A percentile compares a stretch with the other conserved stretches of the same genome.
These are phyloP conservation scores for Termitomyces sp. DNA, from an alignment of 768 basidiomycete genomes.

Conservation along the genomic window DNA sequence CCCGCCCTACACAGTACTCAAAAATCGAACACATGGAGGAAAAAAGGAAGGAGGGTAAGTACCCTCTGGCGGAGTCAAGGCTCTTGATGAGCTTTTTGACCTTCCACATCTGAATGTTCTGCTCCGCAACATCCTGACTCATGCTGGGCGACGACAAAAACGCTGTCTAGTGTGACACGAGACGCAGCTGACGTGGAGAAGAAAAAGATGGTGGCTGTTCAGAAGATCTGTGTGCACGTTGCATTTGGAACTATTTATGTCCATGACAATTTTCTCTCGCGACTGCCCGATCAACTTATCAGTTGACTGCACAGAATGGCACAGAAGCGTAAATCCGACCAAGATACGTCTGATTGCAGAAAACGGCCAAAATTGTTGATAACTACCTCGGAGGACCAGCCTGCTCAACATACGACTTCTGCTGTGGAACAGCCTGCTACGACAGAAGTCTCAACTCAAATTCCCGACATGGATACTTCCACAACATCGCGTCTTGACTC, in stretches of 20 bases:
- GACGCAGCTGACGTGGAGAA: conserved; percentile 17
- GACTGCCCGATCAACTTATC: conserved; percentile 9
- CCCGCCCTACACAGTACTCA: conserved; percentile 56
- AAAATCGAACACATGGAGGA: conserved; percentile 18
- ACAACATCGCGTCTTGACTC: conserved; percentile 1
- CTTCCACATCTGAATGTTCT: conserved; percentile 98
- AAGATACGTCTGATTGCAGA: conserved; percentile 11
- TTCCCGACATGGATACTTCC: background rate
- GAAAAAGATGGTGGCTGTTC: conserved; percentile 14
- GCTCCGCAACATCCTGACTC: conserved; percentile 84
- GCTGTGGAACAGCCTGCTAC: background rate
- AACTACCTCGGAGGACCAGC: conserved; percentile 7
- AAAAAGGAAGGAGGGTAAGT: conserved; percentile 11
- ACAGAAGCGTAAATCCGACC: conserved; percentile 36
- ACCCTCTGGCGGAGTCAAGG: conserved; percentile 92
- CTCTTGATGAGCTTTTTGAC: conserved; percentile 99
- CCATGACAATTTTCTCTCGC: conserved; percentile 13
- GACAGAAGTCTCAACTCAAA: background rate
- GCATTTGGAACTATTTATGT: conserved; percentile 18
- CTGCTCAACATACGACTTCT: conserved; percentile 10
- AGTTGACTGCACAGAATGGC: conserved; percentile 4
- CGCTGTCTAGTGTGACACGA: conserved; percentile 24
- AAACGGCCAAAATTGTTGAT: conserved; percentile 31
- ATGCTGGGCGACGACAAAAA: conserved; percentile 44
- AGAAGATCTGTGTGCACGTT: conserved; percentile 13